Evolutionary conservation across 495 filamentous ascomycete species (phyloP), one percentile per base, ranked within the genome.

Genomic region (Neurospora sublineolata): DNA sequence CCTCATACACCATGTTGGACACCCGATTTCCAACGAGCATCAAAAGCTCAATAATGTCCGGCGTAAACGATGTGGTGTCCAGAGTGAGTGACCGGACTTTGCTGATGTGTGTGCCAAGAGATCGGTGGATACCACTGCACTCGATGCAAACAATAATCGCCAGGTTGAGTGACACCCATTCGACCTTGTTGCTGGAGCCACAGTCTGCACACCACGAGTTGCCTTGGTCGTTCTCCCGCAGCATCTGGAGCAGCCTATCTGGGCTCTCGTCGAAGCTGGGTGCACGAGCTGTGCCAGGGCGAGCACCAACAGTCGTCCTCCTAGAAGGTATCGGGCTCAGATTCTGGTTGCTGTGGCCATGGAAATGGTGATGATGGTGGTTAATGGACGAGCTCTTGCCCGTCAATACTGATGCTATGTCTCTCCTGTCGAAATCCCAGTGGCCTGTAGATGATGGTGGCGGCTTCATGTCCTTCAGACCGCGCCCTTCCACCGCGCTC

Each of bases 151-250:
- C 86, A 38, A 98, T 89, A 70, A 98, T 97, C 37, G 92, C 96
- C 4, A 99, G 87, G 75, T 99, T 99, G 79, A 99, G 97, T 2
- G 94, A 97, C 44, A 97, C 95, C 95, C 95, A 99, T 79, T 99
- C 96, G 20, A 96, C 93, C 80, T 97, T 97, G 74, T 89, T 87
- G 37, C 90, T 89, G 30, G 94, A 96, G 16, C 92, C 93, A 78
- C 95, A 99, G 77, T 99, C 95, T 30, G 94, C 95, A 80, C 95
- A 99, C 88, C 90, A 92, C 69, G 89, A 91, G 79, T 99, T 99
- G 23, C 93, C 93, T 74, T 97, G 90, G 73, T 98, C 96, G 39
- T 91, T 91, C 42, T 97, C 93, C 52, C 95, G 92, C 36, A 99
- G 86, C 69, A 90, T 86, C 77, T 97, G 92, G 12, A 98, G 86